phyloP scores from a whole-genome alignment of 176 grass and related monocot genomes.

The Carex scoparia region DNA sequence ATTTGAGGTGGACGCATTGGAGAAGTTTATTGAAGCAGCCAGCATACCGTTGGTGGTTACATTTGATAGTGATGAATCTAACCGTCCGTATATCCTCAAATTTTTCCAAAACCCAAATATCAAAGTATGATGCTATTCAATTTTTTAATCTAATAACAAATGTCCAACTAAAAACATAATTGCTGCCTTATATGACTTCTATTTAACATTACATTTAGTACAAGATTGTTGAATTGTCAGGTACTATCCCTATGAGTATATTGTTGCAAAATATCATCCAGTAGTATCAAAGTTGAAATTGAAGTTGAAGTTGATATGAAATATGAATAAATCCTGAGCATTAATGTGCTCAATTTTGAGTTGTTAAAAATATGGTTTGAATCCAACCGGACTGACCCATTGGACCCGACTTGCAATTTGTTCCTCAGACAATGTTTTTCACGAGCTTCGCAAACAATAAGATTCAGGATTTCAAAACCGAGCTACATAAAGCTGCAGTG shows the following conservation, averaged over 20 bases:
- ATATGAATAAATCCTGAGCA: background rate
- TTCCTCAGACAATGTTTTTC: constrained; percentile 83
- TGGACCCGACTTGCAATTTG: background rate
- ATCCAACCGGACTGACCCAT: constrained; percentile 7
- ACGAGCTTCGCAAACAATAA: constrained; percentile 51
- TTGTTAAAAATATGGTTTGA: constrained; percentile 3
- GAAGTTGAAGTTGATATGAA: background rate
- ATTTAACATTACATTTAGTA: background rate
- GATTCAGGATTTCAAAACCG: constrained; percentile 51
- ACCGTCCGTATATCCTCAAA: constrained; percentile 72
- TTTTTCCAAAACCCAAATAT: constrained; percentile 46
- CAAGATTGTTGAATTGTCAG: background rate
- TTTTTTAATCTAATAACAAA: background rate
- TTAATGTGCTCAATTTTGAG: background rate
- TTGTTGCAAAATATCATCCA: background rate
- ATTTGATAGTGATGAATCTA: constrained; percentile 48
- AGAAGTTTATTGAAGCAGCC: constrained; percentile 69
- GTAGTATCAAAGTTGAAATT: background rate
- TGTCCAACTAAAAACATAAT: background rate
- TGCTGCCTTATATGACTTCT: background rate
- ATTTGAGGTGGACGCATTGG: constrained; percentile 55
- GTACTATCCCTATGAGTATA: background rate
- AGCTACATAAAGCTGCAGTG: constrained; percentile 55
- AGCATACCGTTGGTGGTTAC: constrained; percentile 62
- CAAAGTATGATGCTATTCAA: constrained; percentile 46